These are phyloP conservation scores for Karstenula rhodostoma DNA, from an alignment of 2,329 filamentous ascomycete species.

Conservation along the genomic window DNA sequence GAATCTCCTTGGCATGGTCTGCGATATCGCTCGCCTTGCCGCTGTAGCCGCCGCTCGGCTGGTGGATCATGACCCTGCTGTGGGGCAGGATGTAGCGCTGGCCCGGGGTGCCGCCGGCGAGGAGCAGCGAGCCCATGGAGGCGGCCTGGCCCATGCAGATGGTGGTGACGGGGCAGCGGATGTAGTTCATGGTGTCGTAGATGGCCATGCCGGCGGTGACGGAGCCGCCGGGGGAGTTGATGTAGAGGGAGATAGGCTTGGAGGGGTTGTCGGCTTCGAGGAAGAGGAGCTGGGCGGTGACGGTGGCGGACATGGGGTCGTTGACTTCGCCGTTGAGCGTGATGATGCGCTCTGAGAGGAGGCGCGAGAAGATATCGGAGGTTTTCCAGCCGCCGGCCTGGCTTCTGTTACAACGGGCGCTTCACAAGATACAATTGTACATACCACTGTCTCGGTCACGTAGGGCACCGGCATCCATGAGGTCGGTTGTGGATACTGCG, in stretches of 20 bases:
- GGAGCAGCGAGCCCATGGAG: slow-evolving; percentile 89
- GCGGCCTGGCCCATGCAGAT: slow-evolving; percentile 95
- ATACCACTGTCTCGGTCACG: slow-evolving; percentile 60
- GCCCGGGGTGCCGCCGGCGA: slow-evolving; percentile 84
- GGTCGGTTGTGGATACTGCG: slow-evolving; percentile 34
- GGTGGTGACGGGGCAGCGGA: slow-evolving; percentile 88
- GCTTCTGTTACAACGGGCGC: too few species aligned
- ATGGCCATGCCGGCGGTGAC: slow-evolving; percentile 88
- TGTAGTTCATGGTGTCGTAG: slow-evolving; percentile 99
- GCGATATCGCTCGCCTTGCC: slow-evolving; percentile 82
- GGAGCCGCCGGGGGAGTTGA: slow-evolving; percentile 93
- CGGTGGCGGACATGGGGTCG: slow-evolving; percentile 87
- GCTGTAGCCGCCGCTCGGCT: slow-evolving; percentile 79
- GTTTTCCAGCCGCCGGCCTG: slow-evolving; percentile 62
- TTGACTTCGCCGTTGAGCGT: slow-evolving; percentile 93
- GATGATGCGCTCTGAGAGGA: slow-evolving; percentile 82
- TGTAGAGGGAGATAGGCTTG: slow-evolving; percentile 96
- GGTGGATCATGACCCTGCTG: slow-evolving; percentile 95
- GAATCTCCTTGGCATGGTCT: slow-evolving; percentile 96
- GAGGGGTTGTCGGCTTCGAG: slow-evolving; percentile 96
- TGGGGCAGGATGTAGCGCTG: slow-evolving; percentile 92
- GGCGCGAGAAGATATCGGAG: slow-evolving; percentile 58
- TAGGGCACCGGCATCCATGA: slow-evolving; percentile 58
- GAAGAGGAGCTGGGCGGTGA: slow-evolving; percentile 95
- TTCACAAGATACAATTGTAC: too few species aligned